A percentile compares a stretch with the other conserved stretches of the same genome.
phyloP scores from a whole-genome alignment of 2,329 filamentous ascomycete species.

The Fusarium nodosum region DNA sequence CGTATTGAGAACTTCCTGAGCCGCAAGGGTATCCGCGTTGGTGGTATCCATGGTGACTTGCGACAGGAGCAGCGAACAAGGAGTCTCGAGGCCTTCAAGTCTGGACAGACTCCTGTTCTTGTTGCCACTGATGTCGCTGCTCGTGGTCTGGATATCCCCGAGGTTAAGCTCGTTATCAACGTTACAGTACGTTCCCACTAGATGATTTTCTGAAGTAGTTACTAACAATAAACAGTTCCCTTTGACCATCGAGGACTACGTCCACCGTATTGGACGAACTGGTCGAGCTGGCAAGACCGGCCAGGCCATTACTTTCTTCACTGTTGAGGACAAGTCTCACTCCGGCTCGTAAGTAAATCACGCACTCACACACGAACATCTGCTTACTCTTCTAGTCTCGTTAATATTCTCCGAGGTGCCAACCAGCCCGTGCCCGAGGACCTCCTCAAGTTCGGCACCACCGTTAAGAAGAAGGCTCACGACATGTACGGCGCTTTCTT shows the following conservation, averaged over 20 bases:
- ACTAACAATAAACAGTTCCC: slow-evolving; percentile 72
- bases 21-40: slow-evolving; percentile 83
- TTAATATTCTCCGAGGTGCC: slow-evolving; percentile 95
- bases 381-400: slow-evolving; percentile 68
- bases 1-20: slow-evolving; percentile 86
- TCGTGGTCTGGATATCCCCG: slow-evolving; percentile 92
- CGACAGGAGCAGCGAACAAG: slow-evolving; percentile 88
- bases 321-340: slow-evolving; percentile 91
- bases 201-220: too few species aligned
- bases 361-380: background rate
- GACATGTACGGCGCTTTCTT: slow-evolving; percentile 95
- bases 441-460: slow-evolving; percentile 94
- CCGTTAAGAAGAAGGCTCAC: slow-evolving; percentile 99
- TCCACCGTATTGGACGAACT: slow-evolving; percentile 95
- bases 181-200: slow-evolving; percentile 72
- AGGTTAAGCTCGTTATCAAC: slow-evolving; percentile 95
- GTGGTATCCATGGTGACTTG: slow-evolving; percentile 93
- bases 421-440: slow-evolving; percentile 92
- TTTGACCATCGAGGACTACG: slow-evolving; percentile 95
- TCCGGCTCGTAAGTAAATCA: slow-evolving; percentile 80
- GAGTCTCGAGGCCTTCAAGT: slow-evolving; percentile 92
- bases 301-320: slow-evolving; percentile 92
- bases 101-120: slow-evolving; percentile 82
- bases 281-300: slow-evolving; percentile 93
- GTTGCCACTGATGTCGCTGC: slow-evolving; percentile 98